Evolutionary conservation across 169 alveolate species (phyloP).

Genomic region (Condylostoma magnum): DNA sequence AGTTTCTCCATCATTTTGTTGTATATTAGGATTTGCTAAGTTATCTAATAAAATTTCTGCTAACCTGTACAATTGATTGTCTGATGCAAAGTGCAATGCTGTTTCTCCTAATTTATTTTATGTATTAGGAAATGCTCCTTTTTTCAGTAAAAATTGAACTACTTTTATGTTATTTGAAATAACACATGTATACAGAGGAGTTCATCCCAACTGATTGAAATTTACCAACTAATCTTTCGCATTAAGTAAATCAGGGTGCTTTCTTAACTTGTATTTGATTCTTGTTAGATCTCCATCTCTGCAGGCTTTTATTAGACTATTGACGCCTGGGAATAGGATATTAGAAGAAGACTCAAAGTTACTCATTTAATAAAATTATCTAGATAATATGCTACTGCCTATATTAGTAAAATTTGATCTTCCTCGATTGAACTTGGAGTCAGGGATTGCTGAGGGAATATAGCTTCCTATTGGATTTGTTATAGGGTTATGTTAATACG

Average conservation of each 20-base stretch:
- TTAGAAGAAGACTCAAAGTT: no score
- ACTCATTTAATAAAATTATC: no score
- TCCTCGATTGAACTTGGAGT: no score
- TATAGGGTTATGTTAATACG: no score
- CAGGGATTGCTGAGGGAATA: no score
- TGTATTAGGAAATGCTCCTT: conserved; percentile 49
- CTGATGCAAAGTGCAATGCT: conserved; percentile 45
- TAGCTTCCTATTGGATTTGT: no score
- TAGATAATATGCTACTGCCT: no score
- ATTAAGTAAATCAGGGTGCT: not conserved
- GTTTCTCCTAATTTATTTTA: conserved; percentile 49
- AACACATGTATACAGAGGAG: conserved; percentile 46
- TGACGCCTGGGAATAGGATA: no score
- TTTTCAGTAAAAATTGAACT: conserved; percentile 35
- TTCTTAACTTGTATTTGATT: not conserved
- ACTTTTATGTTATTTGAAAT: conserved; percentile 42
- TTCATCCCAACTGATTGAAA: conserved; percentile 53
- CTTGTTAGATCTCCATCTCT: not conserved
- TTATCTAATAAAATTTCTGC: not conserved
- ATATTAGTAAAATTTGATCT: no score
- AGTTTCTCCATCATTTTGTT: conserved; percentile 10
- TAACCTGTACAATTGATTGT: conserved; percentile 37
- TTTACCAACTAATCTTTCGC: conserved; percentile 18
- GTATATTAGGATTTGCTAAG: conserved; percentile 13
- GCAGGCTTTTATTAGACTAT: not conserved